Base-by-base conservation (phyloP, 768 basidiomycete genomes). In the Collybiopsis confluens region DNA sequence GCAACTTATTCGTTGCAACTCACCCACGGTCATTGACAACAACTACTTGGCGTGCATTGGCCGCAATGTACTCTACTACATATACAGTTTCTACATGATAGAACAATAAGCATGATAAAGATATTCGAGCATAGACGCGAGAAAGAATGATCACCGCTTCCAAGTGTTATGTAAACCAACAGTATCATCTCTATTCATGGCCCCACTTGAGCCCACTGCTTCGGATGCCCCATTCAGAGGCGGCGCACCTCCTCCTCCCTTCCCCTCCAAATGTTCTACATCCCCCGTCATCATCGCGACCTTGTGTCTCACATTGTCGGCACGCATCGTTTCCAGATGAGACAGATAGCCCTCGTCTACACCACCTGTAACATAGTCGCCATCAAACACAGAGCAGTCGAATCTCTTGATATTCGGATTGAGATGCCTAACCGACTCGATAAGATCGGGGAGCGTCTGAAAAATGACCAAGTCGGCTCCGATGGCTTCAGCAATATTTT, bases 321-420 rank as follows among this genome's bases (percentile, higher is more conserved):
- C 86, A 18, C 97, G 81, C 52, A 92, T 63, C 35, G 71, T 73
- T 68, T 98, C 92, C 37, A 99, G 64, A 56, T 82, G 73, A 35
- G 73, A 67, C 45, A 99, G 74, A 71, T 99, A 98, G 42, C 64
- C 76, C 59, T 91, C 88, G 61, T 90, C 85, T 23, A 99, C 88
- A 15, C 88, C 89, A 16, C 97, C 96, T 1, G 96, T 99, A 47
- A 98, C 82, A 66, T 99, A 99, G 66, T 97, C 85, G 42, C 97
- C 97, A 8, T 91, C 92, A 71, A 98, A 99, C 21, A 99, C 96
- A 13, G 96, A 98, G 70, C 96, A 98, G 64, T 99, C 97, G 64
- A 98, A 97, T 7, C 74, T 69, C 48, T 72, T 67, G 64, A 99
- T 88, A 15, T 70, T 65, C 0, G 86, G 80, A 66, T 97, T 98